Evolutionary conservation across 2,329 filamentous ascomycete species (phyloP).

Genomic region (Penicillium sp.): DNA sequence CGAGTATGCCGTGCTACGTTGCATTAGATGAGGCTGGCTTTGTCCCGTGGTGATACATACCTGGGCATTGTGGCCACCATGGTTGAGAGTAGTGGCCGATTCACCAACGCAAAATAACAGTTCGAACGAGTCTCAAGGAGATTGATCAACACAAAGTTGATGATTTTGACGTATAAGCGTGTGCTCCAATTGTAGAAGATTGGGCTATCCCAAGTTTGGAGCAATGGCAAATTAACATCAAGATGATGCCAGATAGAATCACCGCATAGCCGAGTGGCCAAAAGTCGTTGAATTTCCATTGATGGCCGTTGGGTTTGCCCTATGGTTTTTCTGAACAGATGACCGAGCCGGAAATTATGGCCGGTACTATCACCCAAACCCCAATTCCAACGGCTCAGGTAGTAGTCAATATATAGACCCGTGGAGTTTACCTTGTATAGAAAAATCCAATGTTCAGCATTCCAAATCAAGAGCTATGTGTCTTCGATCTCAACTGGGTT

Average conservation of each 20-base stretch:
- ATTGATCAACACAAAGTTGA: neutral
- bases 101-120: neutral
- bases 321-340: neutral
- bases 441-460: neutral
- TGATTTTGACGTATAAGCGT: neutral
- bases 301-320: neutral
- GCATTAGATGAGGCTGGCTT: neutral
- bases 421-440: neutral
- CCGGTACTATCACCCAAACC: neutral
- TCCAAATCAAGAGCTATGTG: too few relatives aligned
- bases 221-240: neutral
- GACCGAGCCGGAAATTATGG: neutral
- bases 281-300: neutral
- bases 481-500: neutral
- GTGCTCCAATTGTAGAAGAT: neutral
- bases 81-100: conserved; percentile 7
- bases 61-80: conserved; percentile 9
- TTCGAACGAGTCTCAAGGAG: neutral
- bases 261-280: neutral
- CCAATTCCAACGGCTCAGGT: neutral
- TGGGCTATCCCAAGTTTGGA: neutral
- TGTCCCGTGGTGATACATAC: neutral
- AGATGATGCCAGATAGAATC: neutral
- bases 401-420: neutral
- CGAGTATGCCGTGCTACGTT: conserved; percentile 22